Percentiles rank a stretch among this genome's conserved stretches.
These are phyloP conservation scores for Curvularia sp. DNA, from an alignment of 2,329 filamentous ascomycete species.

Conservation along the genomic window DNA sequence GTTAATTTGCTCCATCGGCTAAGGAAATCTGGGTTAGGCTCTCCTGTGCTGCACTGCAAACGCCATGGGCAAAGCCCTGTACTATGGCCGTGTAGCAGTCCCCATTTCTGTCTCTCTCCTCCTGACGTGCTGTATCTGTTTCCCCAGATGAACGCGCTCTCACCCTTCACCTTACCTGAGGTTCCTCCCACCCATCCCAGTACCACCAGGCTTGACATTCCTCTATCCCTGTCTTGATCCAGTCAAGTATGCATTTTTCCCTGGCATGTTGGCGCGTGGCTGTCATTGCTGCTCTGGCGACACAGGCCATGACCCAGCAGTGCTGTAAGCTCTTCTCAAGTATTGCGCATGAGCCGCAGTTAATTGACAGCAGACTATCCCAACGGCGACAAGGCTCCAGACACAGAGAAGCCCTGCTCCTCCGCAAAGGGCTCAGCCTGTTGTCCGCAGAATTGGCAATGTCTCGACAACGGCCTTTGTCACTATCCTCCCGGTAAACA, in stretches of 20 bases:
- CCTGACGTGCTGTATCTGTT: background rate
- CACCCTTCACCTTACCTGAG: constrained; percentile 17
- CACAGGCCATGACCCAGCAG: constrained; percentile 32
- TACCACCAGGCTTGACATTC: constrained; percentile 10
- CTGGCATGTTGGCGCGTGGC: constrained; percentile 31
- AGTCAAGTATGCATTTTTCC: constrained; percentile 25
- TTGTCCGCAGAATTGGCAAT: constrained; percentile 48
- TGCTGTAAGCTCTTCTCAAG: constrained; percentile 36
- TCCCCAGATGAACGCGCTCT: background rate
- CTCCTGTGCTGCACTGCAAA: constrained; percentile 9
- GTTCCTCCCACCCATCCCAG: constrained; percentile 6
- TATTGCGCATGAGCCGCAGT: background rate
- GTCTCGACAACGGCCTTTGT: constrained; percentile 49
- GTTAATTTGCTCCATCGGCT: constrained; percentile 12
- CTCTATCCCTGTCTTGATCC: background rate
- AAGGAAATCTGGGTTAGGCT: constrained; percentile 10
- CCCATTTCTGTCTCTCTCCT: constrained; percentile 2
- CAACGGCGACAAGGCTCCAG: constrained; percentile 36
- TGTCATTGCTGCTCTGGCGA: constrained; percentile 24
- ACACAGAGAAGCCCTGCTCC: constrained; percentile 45
- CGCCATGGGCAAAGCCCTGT: constrained; percentile 7
- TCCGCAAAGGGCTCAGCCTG: constrained; percentile 44
- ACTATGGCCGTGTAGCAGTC: constrained; percentile 19
- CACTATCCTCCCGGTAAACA: constrained; percentile 36
- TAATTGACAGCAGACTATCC: constrained; percentile 44